Evolutionary conservation across 805 yeast species (phyloP).

Genomic region (Lipomyces sp.): DNA sequence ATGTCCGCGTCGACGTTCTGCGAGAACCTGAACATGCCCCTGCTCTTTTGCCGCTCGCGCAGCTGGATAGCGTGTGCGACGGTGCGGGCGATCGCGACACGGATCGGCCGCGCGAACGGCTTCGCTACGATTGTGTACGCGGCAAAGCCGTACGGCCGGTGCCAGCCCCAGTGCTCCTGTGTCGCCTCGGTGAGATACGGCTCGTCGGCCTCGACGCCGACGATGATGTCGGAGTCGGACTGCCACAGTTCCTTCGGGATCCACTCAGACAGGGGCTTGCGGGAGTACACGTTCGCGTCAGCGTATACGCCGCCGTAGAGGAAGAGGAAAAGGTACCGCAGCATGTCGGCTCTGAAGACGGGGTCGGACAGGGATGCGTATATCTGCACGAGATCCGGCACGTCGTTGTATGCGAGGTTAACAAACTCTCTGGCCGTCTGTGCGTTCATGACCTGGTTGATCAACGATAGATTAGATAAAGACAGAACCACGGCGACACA

Average conservation of each 20-base stretch:
- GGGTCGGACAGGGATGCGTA: conserved; percentile 19
- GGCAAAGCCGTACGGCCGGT: conserved; percentile 21
- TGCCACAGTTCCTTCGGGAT: conserved; percentile 13
- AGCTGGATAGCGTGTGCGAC: conserved; percentile 25
- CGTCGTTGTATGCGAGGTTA: conserved; percentile 3
- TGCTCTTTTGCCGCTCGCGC: conserved; percentile 3
- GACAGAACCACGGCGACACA: too few species aligned
- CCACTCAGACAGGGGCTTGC: conserved; percentile 27
- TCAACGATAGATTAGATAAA: background rate
- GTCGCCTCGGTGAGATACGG: conserved; percentile 23
- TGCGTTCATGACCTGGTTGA: conserved; percentile 14
- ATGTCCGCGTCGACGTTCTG: conserved; percentile 17
- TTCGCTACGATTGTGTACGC: conserved; percentile 22
- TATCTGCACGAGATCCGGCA: conserved; percentile 22
- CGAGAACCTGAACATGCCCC: conserved; percentile 5
- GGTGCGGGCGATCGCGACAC: conserved; percentile 21
- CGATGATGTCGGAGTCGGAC: conserved; percentile 18
- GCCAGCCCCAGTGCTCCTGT: conserved; percentile 20
- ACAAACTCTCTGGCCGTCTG: conserved; percentile 13
- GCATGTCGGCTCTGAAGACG: conserved; percentile 25
- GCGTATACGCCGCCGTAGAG: conserved; percentile 29
- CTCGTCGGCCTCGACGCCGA: conserved; percentile 26
- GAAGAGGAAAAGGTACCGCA: conserved; percentile 27
- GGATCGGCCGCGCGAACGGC: conserved; percentile 25
- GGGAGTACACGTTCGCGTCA: conserved; percentile 27